Base-by-base conservation (phyloP, 345 rosid species). In the Arabidopsis arenosa region DNA sequence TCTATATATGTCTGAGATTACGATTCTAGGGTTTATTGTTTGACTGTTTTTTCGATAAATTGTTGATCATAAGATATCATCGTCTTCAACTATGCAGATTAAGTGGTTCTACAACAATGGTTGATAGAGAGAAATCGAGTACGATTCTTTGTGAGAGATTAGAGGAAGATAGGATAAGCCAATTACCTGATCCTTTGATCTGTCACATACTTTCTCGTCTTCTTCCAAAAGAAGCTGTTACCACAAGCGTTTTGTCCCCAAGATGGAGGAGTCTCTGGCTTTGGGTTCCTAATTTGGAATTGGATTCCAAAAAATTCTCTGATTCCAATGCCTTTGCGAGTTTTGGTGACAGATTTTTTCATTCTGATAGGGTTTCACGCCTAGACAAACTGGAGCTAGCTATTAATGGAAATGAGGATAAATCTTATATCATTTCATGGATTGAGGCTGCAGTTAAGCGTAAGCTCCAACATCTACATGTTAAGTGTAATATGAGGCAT, bases 261-360 rank as follows among this genome's bases (percentile, higher is more conserved):
- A 58, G 35, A 35, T 66, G 67, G 66, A 57, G 18, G 17, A 13
- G 1, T 7, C 52, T 66, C 0, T 75, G 79, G 73, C 14, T 14
- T 14, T 45, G 2, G 3, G 26, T 57, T 56, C 43, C 58, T 57
- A 3, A 12, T 11, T 47, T 75, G 14, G 67, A 26, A 2, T 14
- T 66, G 0, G 0, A 10, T 8, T 56, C 67, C 3, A 0, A 5
- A 5, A 11, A 58, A 0, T 36, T 66, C n/a, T 0, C 7, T 4
- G 21, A 57, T 28, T 1, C n/a, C 33, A 18, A 18, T 18, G 21
- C 21, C 21, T 18, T 18, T 1, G 21, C 5, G 77, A 65, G 48
- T 21, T 64, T 74, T 4, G 57, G 11, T 18, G 37, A 74, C 30
- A 43, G 9, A 30, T 33, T 32, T 44, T 54, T 74, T 2, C 8